Percentiles rank a stretch among this genome's conserved stretches.
Evolutionary conservation across 495 filamentous ascomycete genomes (phyloP).

Genomic region (Letharia columbiana): DNA sequence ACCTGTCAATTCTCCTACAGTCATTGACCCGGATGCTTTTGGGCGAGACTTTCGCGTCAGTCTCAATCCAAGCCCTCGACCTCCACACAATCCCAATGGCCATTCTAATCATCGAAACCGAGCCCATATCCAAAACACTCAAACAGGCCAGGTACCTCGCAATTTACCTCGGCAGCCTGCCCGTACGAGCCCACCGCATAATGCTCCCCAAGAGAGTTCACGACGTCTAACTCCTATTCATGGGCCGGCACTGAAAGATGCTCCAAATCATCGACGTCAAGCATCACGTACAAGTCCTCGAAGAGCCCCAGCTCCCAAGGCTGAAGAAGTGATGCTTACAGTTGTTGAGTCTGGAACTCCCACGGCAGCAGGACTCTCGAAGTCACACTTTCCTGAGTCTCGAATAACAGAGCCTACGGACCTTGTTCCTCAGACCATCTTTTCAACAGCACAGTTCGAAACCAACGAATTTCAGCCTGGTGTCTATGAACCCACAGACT

Average conservation of each 20-base stretch:
- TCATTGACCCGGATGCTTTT: slow-evolving; percentile 28
- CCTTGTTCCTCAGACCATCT: background rate
- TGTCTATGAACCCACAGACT: background rate
- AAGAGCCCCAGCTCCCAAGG: background rate
- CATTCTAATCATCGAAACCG: slow-evolving; percentile 14
- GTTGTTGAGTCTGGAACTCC: background rate
- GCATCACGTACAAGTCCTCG: slow-evolving; percentile 6
- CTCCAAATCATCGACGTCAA: slow-evolving; percentile 1
- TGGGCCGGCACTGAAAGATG: background rate
- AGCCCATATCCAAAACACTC: slow-evolving; percentile 8
- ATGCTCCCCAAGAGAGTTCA: slow-evolving; percentile 6
- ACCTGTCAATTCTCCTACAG: slow-evolving; percentile 14
- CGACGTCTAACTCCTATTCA: background rate
- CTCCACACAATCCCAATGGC: slow-evolving; percentile 11
- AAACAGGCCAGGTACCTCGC: background rate
- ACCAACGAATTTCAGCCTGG: background rate
- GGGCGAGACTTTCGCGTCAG: slow-evolving; percentile 23
- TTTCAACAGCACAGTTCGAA: background rate
- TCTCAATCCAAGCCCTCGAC: slow-evolving; percentile 16
- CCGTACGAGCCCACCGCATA: slow-evolving; percentile 9
- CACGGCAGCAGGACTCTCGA: background rate
- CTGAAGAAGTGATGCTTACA: background rate
- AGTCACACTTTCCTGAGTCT: background rate
- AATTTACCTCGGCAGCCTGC: slow-evolving; percentile 4
- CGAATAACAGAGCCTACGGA: background rate